A percentile compares a stretch with the other conserved stretches of the same genome.
phyloP scores from a whole-genome alignment of 148 eudicot species.

The Beta vulgaris region DNA sequence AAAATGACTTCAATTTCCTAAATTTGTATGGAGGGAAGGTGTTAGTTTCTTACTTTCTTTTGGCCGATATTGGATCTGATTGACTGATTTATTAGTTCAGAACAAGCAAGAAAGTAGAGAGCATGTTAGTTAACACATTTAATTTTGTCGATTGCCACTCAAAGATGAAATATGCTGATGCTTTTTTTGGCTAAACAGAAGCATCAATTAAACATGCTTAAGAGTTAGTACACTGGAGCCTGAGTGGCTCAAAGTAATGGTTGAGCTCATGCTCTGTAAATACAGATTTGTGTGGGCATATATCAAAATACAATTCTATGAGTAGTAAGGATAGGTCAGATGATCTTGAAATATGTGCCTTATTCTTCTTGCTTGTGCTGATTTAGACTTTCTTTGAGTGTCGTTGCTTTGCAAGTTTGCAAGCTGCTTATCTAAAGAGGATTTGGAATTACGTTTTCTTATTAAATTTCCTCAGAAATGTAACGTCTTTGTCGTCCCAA shows the following conservation, averaged over 20 bases:
- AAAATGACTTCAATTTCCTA: neutral
- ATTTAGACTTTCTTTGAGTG: no score
- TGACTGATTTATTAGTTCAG: neutral
- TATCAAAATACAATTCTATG: no score
- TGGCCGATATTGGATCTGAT: neutral
- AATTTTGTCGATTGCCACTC: neutral
- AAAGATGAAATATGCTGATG: neutral
- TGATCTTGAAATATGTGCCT: no score
- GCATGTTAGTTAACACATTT: neutral
- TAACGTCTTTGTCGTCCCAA: neutral
- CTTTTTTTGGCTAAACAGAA: neutral
- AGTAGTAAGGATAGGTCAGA: no score
- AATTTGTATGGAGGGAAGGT: neutral
- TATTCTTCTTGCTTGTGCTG: no score
- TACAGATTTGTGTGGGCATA: no score
- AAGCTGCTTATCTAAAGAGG: neutral
- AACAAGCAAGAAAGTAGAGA: neutral
- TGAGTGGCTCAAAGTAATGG: no score
- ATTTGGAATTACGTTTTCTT: neutral
- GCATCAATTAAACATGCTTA: no score
- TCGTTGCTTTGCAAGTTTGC: neutral
- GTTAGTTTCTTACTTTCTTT: no score
- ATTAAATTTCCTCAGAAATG: neutral
- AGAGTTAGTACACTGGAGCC: no score
- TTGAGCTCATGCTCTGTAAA: no score